These are phyloP conservation scores for Fusarium beomiforme DNA, from an alignment of 2,329 filamentous ascomycete genomes.

Conservation along the genomic window DNA sequence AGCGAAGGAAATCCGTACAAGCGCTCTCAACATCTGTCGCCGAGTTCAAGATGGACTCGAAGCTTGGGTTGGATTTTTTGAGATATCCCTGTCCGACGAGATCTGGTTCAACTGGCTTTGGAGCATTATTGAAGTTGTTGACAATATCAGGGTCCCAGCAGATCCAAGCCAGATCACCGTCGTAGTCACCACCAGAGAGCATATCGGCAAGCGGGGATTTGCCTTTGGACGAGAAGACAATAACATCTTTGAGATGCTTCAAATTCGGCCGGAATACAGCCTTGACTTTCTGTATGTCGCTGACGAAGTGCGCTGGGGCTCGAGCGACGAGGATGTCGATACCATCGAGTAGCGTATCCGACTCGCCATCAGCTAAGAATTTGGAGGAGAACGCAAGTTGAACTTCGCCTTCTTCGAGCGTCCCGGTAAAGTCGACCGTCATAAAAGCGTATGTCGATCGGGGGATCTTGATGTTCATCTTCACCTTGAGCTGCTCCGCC, in stretches of 20 bases:
- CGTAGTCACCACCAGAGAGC: conserved; percentile 83
- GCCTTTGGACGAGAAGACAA: conserved; percentile 78
- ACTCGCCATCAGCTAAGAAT: conserved; percentile 66
- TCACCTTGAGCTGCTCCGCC: conserved; percentile 63
- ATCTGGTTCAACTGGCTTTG: conserved; percentile 47
- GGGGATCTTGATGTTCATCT: conserved; percentile 69
- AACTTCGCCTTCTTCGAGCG: conserved; percentile 72
- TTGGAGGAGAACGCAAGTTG: conserved; percentile 74
- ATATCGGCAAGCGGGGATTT: conserved; percentile 71
- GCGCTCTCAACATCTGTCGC: conserved; percentile 45
- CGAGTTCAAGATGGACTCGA: conserved; percentile 54
- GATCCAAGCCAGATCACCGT: conserved; percentile 81
- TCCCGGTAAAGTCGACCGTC: conserved; percentile 71
- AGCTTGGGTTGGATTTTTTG: conserved; percentile 56
- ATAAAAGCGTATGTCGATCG: conserved; percentile 72
- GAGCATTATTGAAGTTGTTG: conserved; percentile 71
- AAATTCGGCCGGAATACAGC: conserved; percentile 69
- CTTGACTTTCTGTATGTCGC: conserved; percentile 76
- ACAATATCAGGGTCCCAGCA: conserved; percentile 78
- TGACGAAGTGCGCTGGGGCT: conserved; percentile 74
- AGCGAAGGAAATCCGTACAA: conserved; percentile 58
- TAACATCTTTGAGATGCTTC: conserved; percentile 77
- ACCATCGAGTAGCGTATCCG: conserved; percentile 63
- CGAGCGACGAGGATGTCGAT: conserved; percentile 74
- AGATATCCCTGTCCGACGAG: conserved; percentile 60